phyloP scores from a whole-genome alignment of 2,329 filamentous ascomycete genomes.

The Rhinocladiella mackenziei region DNA sequence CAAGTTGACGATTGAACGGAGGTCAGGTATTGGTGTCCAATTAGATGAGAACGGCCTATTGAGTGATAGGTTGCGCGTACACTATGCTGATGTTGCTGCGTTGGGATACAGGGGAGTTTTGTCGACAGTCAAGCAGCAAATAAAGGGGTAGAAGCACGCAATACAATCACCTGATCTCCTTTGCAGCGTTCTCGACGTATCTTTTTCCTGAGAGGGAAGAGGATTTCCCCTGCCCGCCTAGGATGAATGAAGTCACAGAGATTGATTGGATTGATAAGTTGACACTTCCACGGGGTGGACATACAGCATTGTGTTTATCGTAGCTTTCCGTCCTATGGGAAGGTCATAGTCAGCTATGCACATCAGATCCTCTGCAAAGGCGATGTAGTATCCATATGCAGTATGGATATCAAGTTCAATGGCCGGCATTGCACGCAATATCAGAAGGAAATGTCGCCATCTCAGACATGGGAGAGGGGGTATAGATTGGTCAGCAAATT shows the following conservation, averaged over 20 bases:
- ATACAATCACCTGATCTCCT: slow-evolving; percentile 20
- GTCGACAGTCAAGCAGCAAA: slow-evolving; percentile 17
- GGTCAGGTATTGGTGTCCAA: too few relatives aligned
- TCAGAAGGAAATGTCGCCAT: slow-evolving; percentile 8
- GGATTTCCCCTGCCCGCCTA: background rate
- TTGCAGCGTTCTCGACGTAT: background rate
- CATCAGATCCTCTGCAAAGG: too few relatives aligned
- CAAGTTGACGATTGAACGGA: too few relatives aligned
- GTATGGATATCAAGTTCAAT: slow-evolving; percentile 1
- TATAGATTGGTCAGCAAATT: slow-evolving; percentile 7
- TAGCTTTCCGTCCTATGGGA: too few relatives aligned
- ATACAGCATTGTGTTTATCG: too few relatives aligned
- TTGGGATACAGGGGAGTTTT: background rate
- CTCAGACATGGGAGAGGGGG: background rate
- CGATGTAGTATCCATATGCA: too few relatives aligned
- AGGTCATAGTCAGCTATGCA: too few relatives aligned
- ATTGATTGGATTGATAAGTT: slow-evolving; percentile 9
- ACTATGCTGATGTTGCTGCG: background rate
- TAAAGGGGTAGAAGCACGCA: slow-evolving; percentile 20
- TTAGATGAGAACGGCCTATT: background rate
- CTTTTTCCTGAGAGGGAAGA: background rate
- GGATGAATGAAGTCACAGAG: background rate
- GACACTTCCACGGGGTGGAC: background rate
- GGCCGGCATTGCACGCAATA: slow-evolving; percentile 9
- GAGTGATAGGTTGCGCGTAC: background rate